Evolutionary conservation across 2,329 filamentous ascomycete genomes (phyloP), one percentile per base, ranked within the genome.

Genomic region (Aspergillus fructus): DNA sequence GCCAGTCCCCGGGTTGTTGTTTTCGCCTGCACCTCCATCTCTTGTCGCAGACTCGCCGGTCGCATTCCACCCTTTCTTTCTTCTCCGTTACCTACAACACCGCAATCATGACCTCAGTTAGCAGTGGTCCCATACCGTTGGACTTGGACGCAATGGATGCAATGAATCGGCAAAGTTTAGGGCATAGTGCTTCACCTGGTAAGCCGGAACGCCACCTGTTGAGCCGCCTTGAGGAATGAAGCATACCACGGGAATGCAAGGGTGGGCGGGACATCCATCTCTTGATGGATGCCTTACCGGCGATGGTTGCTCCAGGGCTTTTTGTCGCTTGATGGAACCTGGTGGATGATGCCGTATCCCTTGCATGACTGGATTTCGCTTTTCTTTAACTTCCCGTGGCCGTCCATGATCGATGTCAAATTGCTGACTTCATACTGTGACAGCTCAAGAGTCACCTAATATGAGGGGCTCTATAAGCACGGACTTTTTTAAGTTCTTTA

Each of bases 401-500:
- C 40, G 33, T 42, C 46, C 21, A 9, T 43, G 45, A n/a, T 27
- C 12, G 15, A 37, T 34, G 7, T 30, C 12, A 27, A 48, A 23
- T 41, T 17, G 50, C 55, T 58, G 37, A 58, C 46, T 37, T 33
- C 6, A 27, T 39, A 9, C 11, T 37, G n/a, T 27, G 30, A 27
- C 50, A 49, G 50, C 43, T 27, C 55, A 58, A 53, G 45, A 48
- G 37, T 46, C 50, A 17, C 21, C 50, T 8, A 54, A 27, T 46
- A 24, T 54, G 30, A 58, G 52, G 23, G 55, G 55, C 21, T 60
- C 62, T 8, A 48, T 71, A 23, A 66, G 66, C 13, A 56, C 66
- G 19, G 70, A 73, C 39, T 67, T 72, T 53, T 66, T 72, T 59
- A 73, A 91, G 87, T 74, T 85, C 77, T 64, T 79, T 88, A 60